These are phyloP conservation scores for Lentinula raphanica DNA, from an alignment of 768 basidiomycete genomes.

Conservation along the genomic window DNA sequence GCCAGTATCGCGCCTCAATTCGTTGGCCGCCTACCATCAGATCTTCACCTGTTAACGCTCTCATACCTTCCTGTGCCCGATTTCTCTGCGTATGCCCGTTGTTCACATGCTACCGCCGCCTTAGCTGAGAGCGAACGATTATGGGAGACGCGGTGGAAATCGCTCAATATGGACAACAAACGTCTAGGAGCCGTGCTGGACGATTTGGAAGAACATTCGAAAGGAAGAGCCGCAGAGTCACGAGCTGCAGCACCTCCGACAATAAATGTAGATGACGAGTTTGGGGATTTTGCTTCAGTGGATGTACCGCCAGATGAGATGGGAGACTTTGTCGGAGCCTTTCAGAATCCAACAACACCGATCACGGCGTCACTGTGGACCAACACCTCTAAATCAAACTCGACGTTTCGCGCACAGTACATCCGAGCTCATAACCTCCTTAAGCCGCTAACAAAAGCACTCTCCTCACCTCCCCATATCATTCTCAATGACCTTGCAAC, in stretches of 20 bases:
- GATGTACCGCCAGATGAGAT: constrained; percentile 38
- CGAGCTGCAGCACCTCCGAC: constrained; percentile 53
- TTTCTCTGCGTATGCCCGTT: constrained; percentile 67
- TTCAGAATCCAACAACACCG: constrained; percentile 12
- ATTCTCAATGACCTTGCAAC: constrained; percentile 55
- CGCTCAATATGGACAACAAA: constrained; percentile 46
- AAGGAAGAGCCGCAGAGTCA: constrained; percentile 30
- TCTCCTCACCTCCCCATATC: constrained; percentile 61
- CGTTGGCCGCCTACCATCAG: constrained; percentile 76
- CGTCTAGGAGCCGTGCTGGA: constrained; percentile 48
- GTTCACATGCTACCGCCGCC: constrained; percentile 56
- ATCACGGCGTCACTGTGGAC: constrained; percentile 11
- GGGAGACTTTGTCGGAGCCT: constrained; percentile 39
- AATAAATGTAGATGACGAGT: constrained; percentile 74
- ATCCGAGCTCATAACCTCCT: constrained; percentile 63
- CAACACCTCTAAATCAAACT: constrained; percentile 16
- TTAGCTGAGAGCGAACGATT: constrained; percentile 66
- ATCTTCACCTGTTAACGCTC: constrained; percentile 72
- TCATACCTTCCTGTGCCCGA: constrained; percentile 74
- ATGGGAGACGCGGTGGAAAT: constrained; percentile 73
- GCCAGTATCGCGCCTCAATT: constrained; percentile 23
- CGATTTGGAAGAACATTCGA: constrained; percentile 46
- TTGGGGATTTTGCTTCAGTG: constrained; percentile 76
- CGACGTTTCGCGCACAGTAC: constrained; percentile 51
- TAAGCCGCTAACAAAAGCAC: constrained; percentile 49